These are phyloP conservation scores for Hortiboletus flavorubellus DNA, from an alignment of 768 basidiomycete genomes.

Conservation along the genomic window DNA sequence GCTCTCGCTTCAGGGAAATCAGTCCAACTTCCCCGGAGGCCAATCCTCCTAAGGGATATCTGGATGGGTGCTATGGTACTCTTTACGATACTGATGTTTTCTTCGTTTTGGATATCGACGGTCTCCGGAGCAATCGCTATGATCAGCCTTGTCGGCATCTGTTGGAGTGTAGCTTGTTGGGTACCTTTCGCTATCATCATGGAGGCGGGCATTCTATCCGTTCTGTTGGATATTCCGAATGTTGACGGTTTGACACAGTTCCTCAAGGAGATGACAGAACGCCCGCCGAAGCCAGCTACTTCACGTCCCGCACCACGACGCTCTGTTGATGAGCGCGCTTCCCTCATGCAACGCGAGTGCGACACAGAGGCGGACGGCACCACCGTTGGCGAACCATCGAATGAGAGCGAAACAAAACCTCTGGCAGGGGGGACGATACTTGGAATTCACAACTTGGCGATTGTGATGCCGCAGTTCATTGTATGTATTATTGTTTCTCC, in stretches of 20 bases:
- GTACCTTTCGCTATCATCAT: conserved; percentile 97
- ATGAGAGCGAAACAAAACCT: conserved; percentile 36
- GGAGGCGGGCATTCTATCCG: conserved; percentile 69
- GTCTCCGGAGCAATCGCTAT: conserved; percentile 74
- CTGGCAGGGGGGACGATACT: conserved; percentile 87
- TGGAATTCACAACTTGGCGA: conserved; percentile 93
- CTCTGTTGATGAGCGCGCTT: conserved; percentile 39
- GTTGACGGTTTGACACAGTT: conserved; percentile 40
- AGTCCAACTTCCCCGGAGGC: conserved; percentile 79
- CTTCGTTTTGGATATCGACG: conserved; percentile 83
- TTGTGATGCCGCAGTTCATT: conserved; percentile 92
- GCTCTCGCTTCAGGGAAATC: conserved; percentile 72
- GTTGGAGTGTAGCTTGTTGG: conserved; percentile 99
- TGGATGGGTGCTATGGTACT: conserved; percentile 87
- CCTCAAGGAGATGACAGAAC: conserved; percentile 65
- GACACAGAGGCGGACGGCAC: conserved; percentile 42
- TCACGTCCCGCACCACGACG: conserved; percentile 29
- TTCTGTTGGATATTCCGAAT: neutral
- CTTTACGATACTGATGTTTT: conserved; percentile 74
- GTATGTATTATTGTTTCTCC: conserved; percentile 44
- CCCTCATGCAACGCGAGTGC: conserved; percentile 55
- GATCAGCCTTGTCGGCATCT: conserved; percentile 84
- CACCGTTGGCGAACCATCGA: conserved; percentile 28
- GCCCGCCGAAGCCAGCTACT: conserved; percentile 14
- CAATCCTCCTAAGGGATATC: conserved; percentile 88